Conservation (phyloP, 2,329 filamentous ascomycete genomes). For the Penicillium sp. region DNA sequence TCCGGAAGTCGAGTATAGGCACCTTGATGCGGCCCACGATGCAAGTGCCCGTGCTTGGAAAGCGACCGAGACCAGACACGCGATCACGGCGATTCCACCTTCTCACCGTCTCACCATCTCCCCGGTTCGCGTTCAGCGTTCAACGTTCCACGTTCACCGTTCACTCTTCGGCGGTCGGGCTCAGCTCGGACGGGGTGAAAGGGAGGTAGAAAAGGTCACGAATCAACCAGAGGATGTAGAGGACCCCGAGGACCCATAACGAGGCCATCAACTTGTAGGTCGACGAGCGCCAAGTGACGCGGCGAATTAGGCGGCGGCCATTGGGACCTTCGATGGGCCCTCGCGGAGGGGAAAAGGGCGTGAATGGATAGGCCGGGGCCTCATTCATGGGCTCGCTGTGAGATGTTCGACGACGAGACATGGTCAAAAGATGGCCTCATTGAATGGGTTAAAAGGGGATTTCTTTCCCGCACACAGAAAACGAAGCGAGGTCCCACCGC, state of each 20-base stretch:
- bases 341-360: conserved; percentile 28
- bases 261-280: conserved; percentile 44
- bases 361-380: conserved; percentile 35
- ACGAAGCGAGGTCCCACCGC: conserved; percentile 9
- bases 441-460: neutral
- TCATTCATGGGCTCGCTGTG: conserved; percentile 39
- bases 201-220: conserved; percentile 40
- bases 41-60: neutral
- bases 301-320: conserved; percentile 39
- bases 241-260: conserved; percentile 39
- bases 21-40: neutral
- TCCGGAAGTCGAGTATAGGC: neutral
- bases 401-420: conserved; percentile 40
- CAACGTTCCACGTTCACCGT: too few species aligned
- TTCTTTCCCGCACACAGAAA: neutral
- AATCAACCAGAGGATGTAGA: conserved; percentile 43
- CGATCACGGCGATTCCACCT: neutral
- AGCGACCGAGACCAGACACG: neutral
- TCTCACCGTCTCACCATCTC: too few species aligned
- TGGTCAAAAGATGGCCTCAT: conserved; percentile 11
- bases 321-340: conserved; percentile 42
- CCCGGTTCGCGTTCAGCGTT: too few species aligned
- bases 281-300: conserved; percentile 44
- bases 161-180: conserved; percentile 7
- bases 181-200: conserved; percentile 27